Conservation (phyloP, 306 rosid species). For the Medicago arabica region DNA sequence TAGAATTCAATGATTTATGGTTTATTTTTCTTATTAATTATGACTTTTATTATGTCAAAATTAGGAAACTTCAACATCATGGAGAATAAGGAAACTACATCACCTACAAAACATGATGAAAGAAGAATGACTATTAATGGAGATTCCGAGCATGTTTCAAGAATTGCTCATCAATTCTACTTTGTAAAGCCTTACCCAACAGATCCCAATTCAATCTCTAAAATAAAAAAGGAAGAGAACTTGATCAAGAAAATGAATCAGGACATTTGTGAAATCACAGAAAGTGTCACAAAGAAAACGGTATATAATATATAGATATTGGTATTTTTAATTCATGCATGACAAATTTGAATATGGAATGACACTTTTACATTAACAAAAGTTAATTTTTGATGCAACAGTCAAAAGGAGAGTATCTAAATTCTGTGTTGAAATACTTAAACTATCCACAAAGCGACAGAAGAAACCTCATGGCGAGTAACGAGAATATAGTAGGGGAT, state of each 20-base stretch:
- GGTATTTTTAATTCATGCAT: background rate
- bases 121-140: background rate
- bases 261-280: background rate
- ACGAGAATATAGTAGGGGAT: slow-evolving; percentile 14
- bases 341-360: background rate
- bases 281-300: slow-evolving; percentile 29
- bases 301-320: background rate
- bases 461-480: background rate
- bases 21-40: background rate
- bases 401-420: background rate
- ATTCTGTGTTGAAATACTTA: background rate
- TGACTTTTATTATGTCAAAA: background rate
- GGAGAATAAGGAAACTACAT: slow-evolving; percentile 16
- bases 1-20: background rate
- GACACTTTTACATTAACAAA: background rate
- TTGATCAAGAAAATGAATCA: slow-evolving; percentile 19
- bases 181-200: slow-evolving; percentile 38
- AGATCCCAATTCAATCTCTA: slow-evolving; percentile 26
- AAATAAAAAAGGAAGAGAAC: slow-evolving; percentile 23
- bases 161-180: slow-evolving; percentile 27
- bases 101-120: background rate
- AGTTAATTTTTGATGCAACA: slow-evolving; percentile 1
- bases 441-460: background rate
- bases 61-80: background rate
- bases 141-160: slow-evolving; percentile 17